Conservation (phyloP, 2,329 filamentous ascomycete genomes). For the Calonectria leucothoes region DNA sequence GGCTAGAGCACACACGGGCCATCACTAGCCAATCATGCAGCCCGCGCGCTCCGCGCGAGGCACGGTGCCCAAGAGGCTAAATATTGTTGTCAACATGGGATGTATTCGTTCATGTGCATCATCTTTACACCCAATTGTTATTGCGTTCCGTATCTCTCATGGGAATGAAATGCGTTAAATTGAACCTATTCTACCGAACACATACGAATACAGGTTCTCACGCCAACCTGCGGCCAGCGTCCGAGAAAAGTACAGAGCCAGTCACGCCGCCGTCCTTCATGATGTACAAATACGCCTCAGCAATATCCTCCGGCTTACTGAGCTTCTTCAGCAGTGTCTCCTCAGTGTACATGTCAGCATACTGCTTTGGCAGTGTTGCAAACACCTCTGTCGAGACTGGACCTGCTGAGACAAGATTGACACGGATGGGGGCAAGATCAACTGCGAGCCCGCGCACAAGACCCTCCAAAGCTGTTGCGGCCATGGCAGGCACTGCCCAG, state of each 20-base stretch:
- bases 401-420: background rate
- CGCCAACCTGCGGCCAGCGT: background rate
- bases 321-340: background rate
- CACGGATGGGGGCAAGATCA: background rate
- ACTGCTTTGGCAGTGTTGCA: background rate
- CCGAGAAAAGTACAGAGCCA: background rate
- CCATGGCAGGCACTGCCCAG: background rate
- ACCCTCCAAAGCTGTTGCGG: background rate
- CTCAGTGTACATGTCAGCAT: background rate
- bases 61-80: background rate
- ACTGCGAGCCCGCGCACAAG: background rate
- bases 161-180: background rate
- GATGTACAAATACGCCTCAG: background rate
- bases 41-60: background rate
- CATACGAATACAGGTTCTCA: background rate
- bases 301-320: slow-evolving; percentile 3
- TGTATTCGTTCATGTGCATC: background rate
- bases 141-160: background rate
- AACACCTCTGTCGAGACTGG: background rate
- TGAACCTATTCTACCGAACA: background rate
- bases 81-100: background rate
- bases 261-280: background rate
- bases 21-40: background rate
- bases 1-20: background rate
- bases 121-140: background rate